Evolutionary conservation across 805 yeast genomes (phyloP).

Genomic region (Nakazawaea ishiwadae): DNA sequence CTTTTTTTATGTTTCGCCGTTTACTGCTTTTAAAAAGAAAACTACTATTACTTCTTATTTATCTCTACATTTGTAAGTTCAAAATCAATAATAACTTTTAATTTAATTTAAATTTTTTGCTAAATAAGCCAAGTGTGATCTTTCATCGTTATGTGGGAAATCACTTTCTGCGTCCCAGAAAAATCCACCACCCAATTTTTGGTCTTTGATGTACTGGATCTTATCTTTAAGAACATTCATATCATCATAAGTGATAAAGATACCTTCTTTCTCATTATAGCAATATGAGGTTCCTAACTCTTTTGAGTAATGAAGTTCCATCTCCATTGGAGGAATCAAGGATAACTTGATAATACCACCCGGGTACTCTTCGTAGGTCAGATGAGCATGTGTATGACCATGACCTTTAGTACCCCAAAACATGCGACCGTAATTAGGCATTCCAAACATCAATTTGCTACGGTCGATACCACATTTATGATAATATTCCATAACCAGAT

Average conservation of each 20-base stretch:
- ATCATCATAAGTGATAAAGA: slow-evolving; percentile 57
- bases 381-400: slow-evolving; percentile 38
- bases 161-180: slow-evolving; percentile 88
- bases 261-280: slow-evolving; percentile 29
- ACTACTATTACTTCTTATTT: too few species aligned
- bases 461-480: slow-evolving; percentile 35
- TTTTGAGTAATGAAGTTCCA: slow-evolving; percentile 36
- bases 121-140: slow-evolving; percentile 1
- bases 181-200: slow-evolving; percentile 67
- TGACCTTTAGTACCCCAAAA: slow-evolving; percentile 30
- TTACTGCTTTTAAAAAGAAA: too few species aligned
- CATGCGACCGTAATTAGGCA: slow-evolving; percentile 68
- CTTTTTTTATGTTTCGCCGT: too few species aligned
- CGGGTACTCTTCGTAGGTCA: slow-evolving; percentile 41
- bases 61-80: too few species aligned
- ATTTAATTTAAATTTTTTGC: too few species aligned
- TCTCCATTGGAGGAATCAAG: slow-evolving; percentile 37
- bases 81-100: too few species aligned
- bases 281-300: slow-evolving; percentile 44
- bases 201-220: slow-evolving; percentile 41
- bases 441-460: slow-evolving; percentile 58
- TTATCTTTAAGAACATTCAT: slow-evolving; percentile 42
- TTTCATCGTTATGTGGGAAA: slow-evolving; percentile 19
- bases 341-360: slow-evolving; percentile 35
- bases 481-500: slow-evolving; percentile 39